These are phyloP conservation scores for Spergularia bocconei DNA, from an alignment of 148 eudicot species.

Conservation along the genomic window DNA sequence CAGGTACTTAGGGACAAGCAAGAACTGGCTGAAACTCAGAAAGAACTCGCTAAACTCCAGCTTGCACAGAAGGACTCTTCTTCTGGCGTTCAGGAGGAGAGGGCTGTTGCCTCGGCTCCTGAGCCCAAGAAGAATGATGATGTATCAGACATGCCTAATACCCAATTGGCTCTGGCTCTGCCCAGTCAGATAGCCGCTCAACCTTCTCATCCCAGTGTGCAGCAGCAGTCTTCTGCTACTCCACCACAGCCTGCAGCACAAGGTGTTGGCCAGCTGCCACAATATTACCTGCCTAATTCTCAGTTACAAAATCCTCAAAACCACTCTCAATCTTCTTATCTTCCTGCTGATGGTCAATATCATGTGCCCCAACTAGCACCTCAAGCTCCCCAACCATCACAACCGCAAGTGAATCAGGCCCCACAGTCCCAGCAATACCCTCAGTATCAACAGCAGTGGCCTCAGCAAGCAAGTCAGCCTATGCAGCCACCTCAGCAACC, in stretches of 20 bases:
- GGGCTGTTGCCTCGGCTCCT: slow-evolving; percentile 43
- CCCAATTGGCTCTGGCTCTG: slow-evolving; percentile 76
- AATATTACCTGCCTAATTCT: slow-evolving; percentile 54
- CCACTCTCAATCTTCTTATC: slow-evolving; percentile 55
- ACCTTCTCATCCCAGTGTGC: slow-evolving; percentile 38
- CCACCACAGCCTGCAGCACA: slow-evolving; percentile 48
- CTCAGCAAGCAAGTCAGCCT: slow-evolving; percentile 56
- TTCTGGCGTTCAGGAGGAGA: slow-evolving; percentile 51
- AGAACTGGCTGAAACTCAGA: slow-evolving; percentile 92
- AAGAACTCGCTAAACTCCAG: slow-evolving; percentile 92
- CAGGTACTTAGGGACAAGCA: slow-evolving; percentile 97
- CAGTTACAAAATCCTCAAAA: slow-evolving; percentile 45
- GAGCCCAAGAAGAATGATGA: slow-evolving; percentile 55
- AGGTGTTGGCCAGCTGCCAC: slow-evolving; percentile 37
- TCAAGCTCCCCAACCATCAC: slow-evolving; percentile 52
- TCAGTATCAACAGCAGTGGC: slow-evolving; percentile 74
- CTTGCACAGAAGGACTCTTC: slow-evolving; percentile 81
- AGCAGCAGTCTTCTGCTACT: slow-evolving; percentile 38
- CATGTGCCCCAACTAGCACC: slow-evolving; percentile 40
- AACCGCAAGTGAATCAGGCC: slow-evolving; percentile 54
- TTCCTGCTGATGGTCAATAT: slow-evolving; percentile 48
- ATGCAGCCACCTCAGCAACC: slow-evolving; percentile 44
- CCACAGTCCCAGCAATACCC: slow-evolving; percentile 50
- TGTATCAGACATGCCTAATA: slow-evolving; percentile 50
- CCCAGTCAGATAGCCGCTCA: slow-evolving; percentile 60